Conservation (phyloP, 2,329 filamentous ascomycete species). For the Dactylellina sp. region DNA sequence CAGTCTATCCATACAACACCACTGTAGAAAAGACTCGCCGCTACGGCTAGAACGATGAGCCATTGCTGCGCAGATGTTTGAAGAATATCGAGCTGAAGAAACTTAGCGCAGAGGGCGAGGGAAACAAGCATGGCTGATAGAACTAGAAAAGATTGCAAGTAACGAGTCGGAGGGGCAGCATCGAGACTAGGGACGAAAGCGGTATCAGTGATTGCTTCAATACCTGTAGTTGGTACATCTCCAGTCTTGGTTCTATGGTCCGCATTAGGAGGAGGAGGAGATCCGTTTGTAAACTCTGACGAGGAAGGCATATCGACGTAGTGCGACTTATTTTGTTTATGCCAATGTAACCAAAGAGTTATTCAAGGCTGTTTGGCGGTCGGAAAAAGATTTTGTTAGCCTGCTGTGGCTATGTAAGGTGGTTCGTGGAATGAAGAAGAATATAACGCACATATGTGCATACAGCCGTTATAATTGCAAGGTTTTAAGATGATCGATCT, state of each 20-base stretch:
- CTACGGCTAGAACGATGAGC: not conserved
- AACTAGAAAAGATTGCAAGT: constrained; percentile 22
- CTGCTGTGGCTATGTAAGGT: no score
- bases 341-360: no score
- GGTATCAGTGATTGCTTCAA: constrained; percentile 12
- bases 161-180: constrained; percentile 13
- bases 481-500: no score
- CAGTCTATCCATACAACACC: constrained; percentile 36
- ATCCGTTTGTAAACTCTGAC: not conserved
- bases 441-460: no score
- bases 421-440: no score
- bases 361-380: no score
- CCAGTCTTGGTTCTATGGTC: constrained; percentile 4
- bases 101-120: not conserved
- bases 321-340: no score
- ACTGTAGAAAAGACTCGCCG: constrained; percentile 19
- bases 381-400: no score
- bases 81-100: constrained; percentile 18
- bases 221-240: not conserved
- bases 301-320: no score
- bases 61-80: constrained; percentile 16
- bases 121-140: constrained; percentile 1
- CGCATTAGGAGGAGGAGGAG: not conserved
- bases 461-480: no score
- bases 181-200: constrained; percentile 17